phyloP scores from a whole-genome alignment of 2,329 filamentous ascomycete species.

The Aspergillus awamori region DNA sequence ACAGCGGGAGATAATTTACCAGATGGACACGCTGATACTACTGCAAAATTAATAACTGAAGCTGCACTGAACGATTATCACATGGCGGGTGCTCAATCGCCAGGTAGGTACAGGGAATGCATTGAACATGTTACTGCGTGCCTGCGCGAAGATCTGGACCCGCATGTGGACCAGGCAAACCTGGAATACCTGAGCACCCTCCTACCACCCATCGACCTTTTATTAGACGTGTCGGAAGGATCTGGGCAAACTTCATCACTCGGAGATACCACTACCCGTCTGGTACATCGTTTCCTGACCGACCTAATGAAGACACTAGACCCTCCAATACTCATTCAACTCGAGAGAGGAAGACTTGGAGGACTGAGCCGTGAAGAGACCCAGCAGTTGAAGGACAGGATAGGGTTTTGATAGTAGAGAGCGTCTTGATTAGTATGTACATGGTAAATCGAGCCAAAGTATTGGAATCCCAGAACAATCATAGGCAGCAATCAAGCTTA shows the following conservation, averaged over 20 bases:
- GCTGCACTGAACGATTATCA: conserved; percentile 54
- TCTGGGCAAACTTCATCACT: conserved; percentile 31
- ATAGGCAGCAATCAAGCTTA: not conserved
- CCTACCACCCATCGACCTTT: conserved; percentile 17
- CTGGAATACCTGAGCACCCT: conserved; percentile 23
- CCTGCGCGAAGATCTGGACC: conserved; percentile 40
- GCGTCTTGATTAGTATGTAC: not conserved
- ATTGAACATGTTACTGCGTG: conserved; percentile 49
- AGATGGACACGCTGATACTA: conserved; percentile 45
- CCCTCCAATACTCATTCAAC: conserved; percentile 54
- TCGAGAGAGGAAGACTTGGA: conserved; percentile 52
- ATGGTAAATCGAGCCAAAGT: not conserved
- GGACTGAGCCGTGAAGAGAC: conserved; percentile 45
- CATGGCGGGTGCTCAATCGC: conserved; percentile 38
- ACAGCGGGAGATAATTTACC: conserved; percentile 34
- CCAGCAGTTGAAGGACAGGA: conserved; percentile 34
- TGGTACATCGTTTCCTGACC: conserved; percentile 46
- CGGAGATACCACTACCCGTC: conserved; percentile 42
- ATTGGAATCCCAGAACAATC: not conserved
- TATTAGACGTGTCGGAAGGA: conserved; percentile 33
- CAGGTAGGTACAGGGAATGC: conserved; percentile 45
- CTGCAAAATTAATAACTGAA: conserved; percentile 54
- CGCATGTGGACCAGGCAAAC: conserved; percentile 29
- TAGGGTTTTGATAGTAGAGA: conserved; percentile 24
- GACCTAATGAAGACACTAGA: conserved; percentile 48